Base-by-base conservation (phyloP, 805 yeast genomes). In the Barnettozyma vustinii region DNA sequence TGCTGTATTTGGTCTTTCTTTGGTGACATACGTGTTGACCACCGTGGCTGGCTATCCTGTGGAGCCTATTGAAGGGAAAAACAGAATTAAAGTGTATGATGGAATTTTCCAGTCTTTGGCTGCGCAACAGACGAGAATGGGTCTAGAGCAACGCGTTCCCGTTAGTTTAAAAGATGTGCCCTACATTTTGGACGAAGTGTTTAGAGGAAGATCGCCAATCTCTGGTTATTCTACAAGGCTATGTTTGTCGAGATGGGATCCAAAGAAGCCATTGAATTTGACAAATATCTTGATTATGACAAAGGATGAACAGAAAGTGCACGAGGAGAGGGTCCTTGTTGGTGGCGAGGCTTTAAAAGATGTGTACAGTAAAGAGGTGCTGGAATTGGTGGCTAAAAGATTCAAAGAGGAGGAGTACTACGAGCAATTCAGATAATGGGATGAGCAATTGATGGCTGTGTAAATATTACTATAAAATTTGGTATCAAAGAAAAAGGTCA, bases 21-120 rank as follows among this genome's bases (percentile, higher is more conserved):
- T 92, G 49, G 95, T 96, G 3, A 85, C 97, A 0, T 83, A 87
- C 68, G 71, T 94, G 20, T 67, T 94, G 33, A 86, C 96, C 2
- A 68, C 76, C 4, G 81, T 89, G 9, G 81, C 96, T 1, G 97
- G 94, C 1, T 94, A 94, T 63, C 94, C 95, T 21, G 80, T 84
- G 46, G 97, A 92, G 53, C 94, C 96, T 45, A 79, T 88, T 40
- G 96, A 89, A 56, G 96, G 96, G 9, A 90, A 89, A 64, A 87
- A 87, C 63, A 77, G 98, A 59, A 79, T 79, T 61, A 92, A 91
- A 64, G 68, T 87, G 8, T 91, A 91, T 64, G 97, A 92, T 60
- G 82, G 87, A 26, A 78, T 91, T 37, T 75, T 85, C 58, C 94
- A 87, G 63, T 77, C 88, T 37, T 73, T 92, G 47, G 90, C 96